phyloP scores from a whole-genome alignment of 2,329 filamentous ascomycete genomes.

The Beauveria rudraprayagi region DNA sequence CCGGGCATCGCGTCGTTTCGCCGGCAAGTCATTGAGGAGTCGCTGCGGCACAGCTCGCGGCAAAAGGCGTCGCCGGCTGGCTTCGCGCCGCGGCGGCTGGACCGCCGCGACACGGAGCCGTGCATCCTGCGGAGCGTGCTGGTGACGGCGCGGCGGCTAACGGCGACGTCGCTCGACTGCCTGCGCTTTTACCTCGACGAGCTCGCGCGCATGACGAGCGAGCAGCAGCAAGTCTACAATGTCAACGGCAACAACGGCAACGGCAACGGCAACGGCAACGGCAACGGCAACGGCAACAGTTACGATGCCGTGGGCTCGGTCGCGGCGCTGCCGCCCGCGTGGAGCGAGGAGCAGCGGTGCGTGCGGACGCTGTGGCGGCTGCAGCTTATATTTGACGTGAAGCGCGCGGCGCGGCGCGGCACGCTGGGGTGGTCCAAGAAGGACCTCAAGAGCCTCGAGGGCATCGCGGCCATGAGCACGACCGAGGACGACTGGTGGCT shows the following conservation, averaged over 20 bases:
- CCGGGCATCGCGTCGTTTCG: conserved; percentile 1
- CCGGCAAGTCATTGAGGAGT: conserved; percentile 4
- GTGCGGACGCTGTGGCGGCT: conserved; percentile 1
- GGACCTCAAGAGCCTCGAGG: conserved; percentile 1
- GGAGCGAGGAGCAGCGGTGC: conserved; percentile 9
- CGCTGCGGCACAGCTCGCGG: neutral
- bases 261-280: neutral
- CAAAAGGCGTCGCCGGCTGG: neutral
- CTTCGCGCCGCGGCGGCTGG: neutral
- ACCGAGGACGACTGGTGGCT: conserved; percentile 9
- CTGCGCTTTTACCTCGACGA: neutral
- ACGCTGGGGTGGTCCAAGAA: neutral
- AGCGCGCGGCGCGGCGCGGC: neutral
- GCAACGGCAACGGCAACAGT: neutral
- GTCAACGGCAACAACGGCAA: neutral
- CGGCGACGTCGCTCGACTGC: neutral
- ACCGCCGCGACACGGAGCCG: neutral
- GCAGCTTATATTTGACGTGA: conserved; percentile 4
- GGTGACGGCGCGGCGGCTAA: neutral
- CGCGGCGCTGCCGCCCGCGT: neutral
- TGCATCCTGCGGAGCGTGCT: neutral
- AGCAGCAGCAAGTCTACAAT: no score
- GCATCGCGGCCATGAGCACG: neutral
- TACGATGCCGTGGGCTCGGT: neutral
- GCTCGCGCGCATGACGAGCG: neutral